Percentiles rank a stretch among this genome's conserved stretches.
Conservation (phyloP, 495 filamentous ascomycete genomes). For the Penicillium dipodomyicola region DNA sequence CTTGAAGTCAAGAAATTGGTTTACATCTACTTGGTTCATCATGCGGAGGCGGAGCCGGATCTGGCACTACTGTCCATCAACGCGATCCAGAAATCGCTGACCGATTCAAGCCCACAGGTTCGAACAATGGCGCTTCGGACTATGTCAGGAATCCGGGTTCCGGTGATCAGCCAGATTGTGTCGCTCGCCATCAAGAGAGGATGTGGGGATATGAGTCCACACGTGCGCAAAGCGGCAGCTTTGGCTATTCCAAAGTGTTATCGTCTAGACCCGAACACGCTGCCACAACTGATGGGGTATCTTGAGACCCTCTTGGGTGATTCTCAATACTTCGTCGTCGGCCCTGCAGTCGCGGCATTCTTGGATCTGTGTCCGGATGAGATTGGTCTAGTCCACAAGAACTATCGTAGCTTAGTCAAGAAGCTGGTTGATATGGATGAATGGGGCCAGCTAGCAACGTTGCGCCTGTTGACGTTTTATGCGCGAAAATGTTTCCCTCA, state of each 20-base stretch:
- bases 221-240: constrained; percentile 89
- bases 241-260: constrained; percentile 98
- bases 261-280: constrained; percentile 79
- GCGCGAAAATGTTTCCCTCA: constrained; percentile 84
- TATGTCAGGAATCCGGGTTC: constrained; percentile 94
- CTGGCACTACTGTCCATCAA: constrained; percentile 95
- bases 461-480: constrained; percentile 79
- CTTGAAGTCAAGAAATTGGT: constrained; percentile 96
- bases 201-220: constrained; percentile 86
- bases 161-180: constrained; percentile 99
- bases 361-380: constrained; percentile 83
- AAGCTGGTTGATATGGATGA: constrained; percentile 99
- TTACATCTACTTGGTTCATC: constrained; percentile 93
- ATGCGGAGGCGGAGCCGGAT: constrained; percentile 93
- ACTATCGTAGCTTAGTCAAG: constrained; percentile 77
- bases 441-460: constrained; percentile 84
- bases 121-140: constrained; percentile 87
- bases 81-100: constrained; percentile 95
- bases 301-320: constrained; percentile 75
- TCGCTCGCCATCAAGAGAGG: constrained; percentile 91
- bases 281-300: constrained; percentile 81
- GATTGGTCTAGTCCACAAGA: constrained; percentile 83
- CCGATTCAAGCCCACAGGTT: constrained; percentile 84
- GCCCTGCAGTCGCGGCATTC: constrained; percentile 86
- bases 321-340: constrained; percentile 90